phyloP scores from a whole-genome alignment of 2,329 filamentous ascomycete species.

The Beauveria asiatica region DNA sequence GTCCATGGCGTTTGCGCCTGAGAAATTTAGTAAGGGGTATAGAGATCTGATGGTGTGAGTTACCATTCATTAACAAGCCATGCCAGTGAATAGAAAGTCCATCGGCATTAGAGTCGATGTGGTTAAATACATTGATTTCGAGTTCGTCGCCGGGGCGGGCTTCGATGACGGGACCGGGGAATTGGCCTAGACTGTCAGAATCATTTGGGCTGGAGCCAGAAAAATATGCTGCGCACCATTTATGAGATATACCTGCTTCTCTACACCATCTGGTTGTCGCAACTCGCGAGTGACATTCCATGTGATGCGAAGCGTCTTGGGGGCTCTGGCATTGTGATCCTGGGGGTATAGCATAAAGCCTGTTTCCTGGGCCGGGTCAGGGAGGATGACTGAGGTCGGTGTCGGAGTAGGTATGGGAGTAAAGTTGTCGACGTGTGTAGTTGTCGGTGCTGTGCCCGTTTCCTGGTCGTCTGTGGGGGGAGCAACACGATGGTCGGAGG shows the following conservation, averaged over 20 bases:
- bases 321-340: slow-evolving; percentile 28
- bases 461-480: neutral
- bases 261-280: slow-evolving; percentile 40
- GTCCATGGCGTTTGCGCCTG: slow-evolving; percentile 49
- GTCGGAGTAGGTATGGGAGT: neutral
- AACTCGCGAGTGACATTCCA: slow-evolving; percentile 33
- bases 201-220: neutral
- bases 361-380: slow-evolving; percentile 1
- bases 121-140: slow-evolving; percentile 31
- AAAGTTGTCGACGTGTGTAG: neutral
- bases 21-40: neutral
- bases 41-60: neutral
- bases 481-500: neutral
- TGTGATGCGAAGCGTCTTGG: slow-evolving; percentile 22
- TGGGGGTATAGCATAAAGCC: slow-evolving; percentile 29
- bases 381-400: neutral
- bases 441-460: neutral
- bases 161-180: slow-evolving; percentile 36
- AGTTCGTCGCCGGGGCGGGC: slow-evolving; percentile 35
- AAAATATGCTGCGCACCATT: slow-evolving; percentile 28
- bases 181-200: slow-evolving; percentile 29
- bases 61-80: slow-evolving; percentile 54
- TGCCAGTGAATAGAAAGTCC: slow-evolving; percentile 58
- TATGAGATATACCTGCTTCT: slow-evolving; percentile 39
- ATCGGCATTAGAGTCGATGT: slow-evolving; percentile 22